Evolutionary conservation across 2,329 filamentous ascomycete species (phyloP).

Genomic region (Sclerotinia minor): DNA sequence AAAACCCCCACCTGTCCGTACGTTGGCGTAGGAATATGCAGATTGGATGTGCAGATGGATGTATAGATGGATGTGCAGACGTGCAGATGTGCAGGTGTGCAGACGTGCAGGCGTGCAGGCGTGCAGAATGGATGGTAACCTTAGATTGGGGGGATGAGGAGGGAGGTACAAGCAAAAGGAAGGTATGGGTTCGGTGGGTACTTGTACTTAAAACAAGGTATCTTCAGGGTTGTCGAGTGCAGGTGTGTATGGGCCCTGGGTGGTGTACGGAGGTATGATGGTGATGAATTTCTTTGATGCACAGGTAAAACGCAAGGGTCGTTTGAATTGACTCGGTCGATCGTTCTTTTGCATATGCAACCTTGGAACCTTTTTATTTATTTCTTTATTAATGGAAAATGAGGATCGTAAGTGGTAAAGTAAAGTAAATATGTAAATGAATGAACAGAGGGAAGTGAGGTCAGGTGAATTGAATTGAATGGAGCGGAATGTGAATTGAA

Average conservation of each 20-base stretch:
- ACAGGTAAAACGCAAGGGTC: conserved; percentile 21
- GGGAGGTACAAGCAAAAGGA: background rate
- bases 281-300: background rate
- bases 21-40: background rate
- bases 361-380: background rate
- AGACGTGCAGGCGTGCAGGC: too few species aligned
- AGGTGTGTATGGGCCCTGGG: background rate
- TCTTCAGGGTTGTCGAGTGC: background rate
- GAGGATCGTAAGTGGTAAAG: background rate
- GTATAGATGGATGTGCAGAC: background rate
- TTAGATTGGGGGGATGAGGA: background rate
- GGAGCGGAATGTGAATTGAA: background rate
- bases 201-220: background rate
- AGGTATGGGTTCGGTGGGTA: background rate
- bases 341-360: conserved; percentile 3
- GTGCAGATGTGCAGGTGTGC: background rate
- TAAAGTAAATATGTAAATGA: background rate
- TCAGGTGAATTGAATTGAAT: too few species aligned
- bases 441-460: background rate
- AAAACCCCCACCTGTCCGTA: background rate
- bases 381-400: background rate
- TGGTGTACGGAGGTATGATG: background rate
- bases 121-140: too few species aligned
- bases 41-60: background rate
- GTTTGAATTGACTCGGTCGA: conserved; percentile 21